Evolutionary conservation across 1,139 yeast genomes (phyloP).

Genomic region (Citeromyces hawaiiensis): DNA sequence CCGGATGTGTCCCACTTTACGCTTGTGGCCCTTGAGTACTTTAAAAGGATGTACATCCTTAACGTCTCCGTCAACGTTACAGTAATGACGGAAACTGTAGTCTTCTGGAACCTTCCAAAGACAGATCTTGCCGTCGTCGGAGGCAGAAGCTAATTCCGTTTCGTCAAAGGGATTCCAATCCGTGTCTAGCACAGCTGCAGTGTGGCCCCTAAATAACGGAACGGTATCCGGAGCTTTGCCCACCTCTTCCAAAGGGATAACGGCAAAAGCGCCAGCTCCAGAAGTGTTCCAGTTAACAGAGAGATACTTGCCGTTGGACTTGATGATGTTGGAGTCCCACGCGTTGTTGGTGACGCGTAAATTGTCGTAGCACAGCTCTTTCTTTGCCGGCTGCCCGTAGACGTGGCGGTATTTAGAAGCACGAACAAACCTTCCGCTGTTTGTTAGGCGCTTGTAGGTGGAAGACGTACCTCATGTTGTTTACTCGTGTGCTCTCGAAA

Average conservation of each 20-base stretch:
- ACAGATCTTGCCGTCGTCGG: constrained; percentile 85
- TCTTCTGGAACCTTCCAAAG: constrained; percentile 81
- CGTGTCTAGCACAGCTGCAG: constrained; percentile 89
- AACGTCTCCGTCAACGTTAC: constrained; percentile 49
- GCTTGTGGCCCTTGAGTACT: constrained; percentile 68
- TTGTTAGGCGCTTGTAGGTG: not conserved
- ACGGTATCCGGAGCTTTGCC: constrained; percentile 95
- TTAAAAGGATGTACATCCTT: constrained; percentile 61
- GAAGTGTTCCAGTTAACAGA: constrained; percentile 89
- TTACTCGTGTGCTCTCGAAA: no score
- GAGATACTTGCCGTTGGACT: constrained; percentile 73
- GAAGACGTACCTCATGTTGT: not conserved
- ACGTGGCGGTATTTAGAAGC: constrained; percentile 96
- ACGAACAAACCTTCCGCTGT: constrained; percentile 87
- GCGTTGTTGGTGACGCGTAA: constrained; percentile 79
- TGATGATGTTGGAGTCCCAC: constrained; percentile 86
- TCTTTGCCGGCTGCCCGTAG: constrained; percentile 83
- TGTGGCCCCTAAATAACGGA: constrained; percentile 89
- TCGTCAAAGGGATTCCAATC: constrained; percentile 87
- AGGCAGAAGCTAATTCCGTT: constrained; percentile 63
- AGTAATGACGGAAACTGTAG: constrained; percentile 52
- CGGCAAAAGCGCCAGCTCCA: constrained; percentile 96
- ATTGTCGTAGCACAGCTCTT: constrained; percentile 82
- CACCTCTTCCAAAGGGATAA: constrained; percentile 70
- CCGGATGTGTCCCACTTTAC: constrained; percentile 88